Base-by-base conservation (phyloP, 805 yeast species). In the Nakazawaea ernobii region DNA sequence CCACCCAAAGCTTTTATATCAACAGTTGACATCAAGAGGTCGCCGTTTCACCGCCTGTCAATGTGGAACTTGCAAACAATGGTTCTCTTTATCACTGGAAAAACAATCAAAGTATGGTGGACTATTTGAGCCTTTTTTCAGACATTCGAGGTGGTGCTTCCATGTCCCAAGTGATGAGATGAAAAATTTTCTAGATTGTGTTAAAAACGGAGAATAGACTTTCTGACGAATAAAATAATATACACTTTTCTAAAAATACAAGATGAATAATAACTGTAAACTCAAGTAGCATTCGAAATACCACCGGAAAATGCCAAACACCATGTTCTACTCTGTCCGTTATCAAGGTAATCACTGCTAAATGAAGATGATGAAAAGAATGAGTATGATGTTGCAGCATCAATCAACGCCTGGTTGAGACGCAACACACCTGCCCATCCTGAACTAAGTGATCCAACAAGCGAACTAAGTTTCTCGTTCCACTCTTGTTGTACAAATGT, bases 301-400 rank as follows among this genome's bases (percentile, higher is more conserved):
- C 76, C 83, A 6, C 78, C 96, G 40, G 87, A 73, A 54, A 77
- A 86, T 0, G 95, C 81, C 52, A 90, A 69, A 10, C 91, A 82
- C 95, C 96, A 90, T 0, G 97, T 84, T 52, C 82, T 68, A 27
- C 92, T 82, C 73, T 89, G 92, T 2, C 97, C 97, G 49, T 79
- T 78, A 58, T 91, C 97, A 42, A 91, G 75, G 53, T 73, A 75
- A 3, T 62, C 56, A n/a, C 68, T 66, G 39, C 69, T 59, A 74
- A 87, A 90, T 47, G 66, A 68, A 6, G 68, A 55, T 32, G 76
- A 59, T 1, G 82, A 60, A 60, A 87, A 88, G 65, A 78, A 89
- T 2, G 66, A 53, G 59, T 80, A 88, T 0, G 95, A 73, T 1
- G 73, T 48, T 32, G 61, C 55, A 1, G 97, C 91, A 59, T 90